Base-by-base conservation (phyloP, 2,329 filamentous ascomycete species). In the Fusarium sp. region DNA sequence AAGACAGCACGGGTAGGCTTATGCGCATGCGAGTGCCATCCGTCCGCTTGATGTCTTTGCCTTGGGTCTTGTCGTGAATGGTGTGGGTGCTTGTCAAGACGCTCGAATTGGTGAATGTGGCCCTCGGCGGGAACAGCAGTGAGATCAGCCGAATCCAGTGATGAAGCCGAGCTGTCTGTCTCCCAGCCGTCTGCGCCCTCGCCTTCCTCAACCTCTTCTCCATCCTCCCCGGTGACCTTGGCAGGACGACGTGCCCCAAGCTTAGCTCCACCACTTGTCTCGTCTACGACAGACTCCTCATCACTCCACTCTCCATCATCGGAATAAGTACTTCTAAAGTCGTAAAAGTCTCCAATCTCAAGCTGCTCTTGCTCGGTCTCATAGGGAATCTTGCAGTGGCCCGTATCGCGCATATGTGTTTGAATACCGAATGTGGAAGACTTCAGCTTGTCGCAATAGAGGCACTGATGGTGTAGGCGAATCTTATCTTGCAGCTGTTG, bases 351-450 rank as follows among this genome's bases (percentile, higher is more conserved):
- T 59, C 96, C 96, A 76, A 99, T 93, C 58, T 97, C 93, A 30
- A 98, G 87, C 82, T 98, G 93, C 77, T 98, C 94, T 37, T 92
- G 91, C 77, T 98, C 93, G 0, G 90, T 91, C 53, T 91, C 90
- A 79, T 95, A 99, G 0, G 93, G 94, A 73, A 99, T 97, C 87
- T 94, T 97, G 86, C 95, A 98, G 81, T 99, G 96, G 1, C 93
- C 92, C 78, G 94, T 95, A 79, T 99, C 96, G 45, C 93, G 90
- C 96, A 99, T 99, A 79, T 99, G 96, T 1, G 94, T 98, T 77
- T 98, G 94, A 26, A 94, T 89, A 19, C 93, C 95, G 60, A 90
- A 89, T 0, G 91, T 85, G 14, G 90, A 94, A 67, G 90, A 88
- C 77, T 96, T 93, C 44, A 91, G 80, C 79, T 96, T 97, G 77